Evolutionary conservation across 2,329 filamentous ascomycete species (phyloP), one percentile per base, ranked within the genome.

Genomic region (Alternaria conjuncta): DNA sequence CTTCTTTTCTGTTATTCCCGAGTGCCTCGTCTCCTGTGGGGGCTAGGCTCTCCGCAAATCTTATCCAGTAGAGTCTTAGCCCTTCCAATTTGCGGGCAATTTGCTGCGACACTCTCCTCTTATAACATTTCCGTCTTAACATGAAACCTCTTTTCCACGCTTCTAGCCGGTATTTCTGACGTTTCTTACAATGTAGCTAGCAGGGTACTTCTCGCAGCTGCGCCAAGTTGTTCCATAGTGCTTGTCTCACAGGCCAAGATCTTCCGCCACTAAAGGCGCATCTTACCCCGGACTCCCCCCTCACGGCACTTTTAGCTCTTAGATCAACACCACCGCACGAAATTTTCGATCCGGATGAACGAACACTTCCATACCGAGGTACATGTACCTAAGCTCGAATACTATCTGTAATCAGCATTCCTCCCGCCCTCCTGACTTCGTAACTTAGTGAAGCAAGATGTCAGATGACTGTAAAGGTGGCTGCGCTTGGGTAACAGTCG

Each of bases 191-290:
- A 51, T 51, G 28, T 23, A 18, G 13, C 18, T 7, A 45, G 21
- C n/a, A n/a, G 20, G n/a, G 30, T 56, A 30, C 46, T 20, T 41
- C n/a, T 36, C 53, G 18, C 56, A 60, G 55, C 25, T 45, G 47
- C 36, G 69, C 70, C 68, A 72, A 71, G 67, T 55, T 9, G 20
- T 58, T 25, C 46, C 28, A 74, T 63, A 74, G 66, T 74, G 65
- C 64, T 70, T 73, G 61, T 62, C 36, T 54, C 56, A 32, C 26
- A 53, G 47, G 59, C 47, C 53, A 26, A 55, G 64, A 66, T 68
- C 51, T 73, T 74, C 73, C 73, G 67, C 75, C 74, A 75, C 74
- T 75, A 71, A 66, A 46, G 62, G 69, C 69, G 66, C 30, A 65
- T 64, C 26, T 56, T 50, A 67, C 68, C 68, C 66, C 64, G 54